Base-by-base conservation (phyloP, 2,329 filamentous ascomycete species). In the Calcarisporium arbuscula region DNA sequence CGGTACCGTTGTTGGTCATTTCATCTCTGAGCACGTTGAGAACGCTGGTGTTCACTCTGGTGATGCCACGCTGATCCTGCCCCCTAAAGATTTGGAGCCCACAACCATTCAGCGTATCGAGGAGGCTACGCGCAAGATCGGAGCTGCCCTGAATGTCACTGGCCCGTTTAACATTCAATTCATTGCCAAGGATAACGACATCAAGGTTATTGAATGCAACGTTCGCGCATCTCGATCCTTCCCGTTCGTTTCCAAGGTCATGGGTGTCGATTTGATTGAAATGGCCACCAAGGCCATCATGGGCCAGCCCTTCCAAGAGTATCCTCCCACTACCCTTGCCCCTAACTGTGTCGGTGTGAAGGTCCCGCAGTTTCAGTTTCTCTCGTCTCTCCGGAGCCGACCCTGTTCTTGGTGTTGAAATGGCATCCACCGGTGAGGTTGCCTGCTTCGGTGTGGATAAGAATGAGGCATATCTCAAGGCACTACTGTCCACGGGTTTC, bases 131-230 rank as follows among this genome's bases (percentile, higher is more conserved):
- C 75, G 82, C 48, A 96, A 96, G 74, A 96, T 98, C 50, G 92
- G 84, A 47, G 81, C 84, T 43, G 90, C 92, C 12, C 74, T 96
- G 39, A 95, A 96, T 57, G 83, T 98, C 37, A 96, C 92, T 26
- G 92, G 92, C 32, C 92, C 92, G 16, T 95, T 84, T 75, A 98
- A 98, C 65, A 98, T 98, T 44, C 92, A 98, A 60, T 96, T 98
- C 68, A 98, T 98, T 52, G 92, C 92, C 52, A 96, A 96, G 69
- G 89, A 96, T 60, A 96, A 96, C 58, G 90, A 96, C 48, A 96
- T 98, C 71, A 96, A 96, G 72, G 92, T 98, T 47, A 98, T 98
- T 45, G 92, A 98, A 67, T 96, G 92, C 65, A 98, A 98, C 53
- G 92, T 96, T 41, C 82, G 92, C 44, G 92, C 92, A 12, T 95